phyloP scores from a whole-genome alignment of 1,284 basidiomycete species.

The Trichosporon sp. region DNA sequence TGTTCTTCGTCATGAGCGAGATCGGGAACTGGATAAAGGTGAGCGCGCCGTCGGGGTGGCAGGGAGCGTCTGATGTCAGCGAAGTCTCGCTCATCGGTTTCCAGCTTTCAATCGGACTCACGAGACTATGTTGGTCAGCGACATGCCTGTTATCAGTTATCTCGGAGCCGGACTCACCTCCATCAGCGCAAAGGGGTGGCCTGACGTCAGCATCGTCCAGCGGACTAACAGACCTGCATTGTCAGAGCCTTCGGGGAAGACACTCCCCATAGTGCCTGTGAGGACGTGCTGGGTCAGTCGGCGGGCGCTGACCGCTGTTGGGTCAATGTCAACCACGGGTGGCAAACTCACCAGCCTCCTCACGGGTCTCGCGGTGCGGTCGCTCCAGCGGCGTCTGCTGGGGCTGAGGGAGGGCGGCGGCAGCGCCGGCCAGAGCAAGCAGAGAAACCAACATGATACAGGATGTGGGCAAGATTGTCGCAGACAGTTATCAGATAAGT shows the following conservation, averaged over 20 bases:
- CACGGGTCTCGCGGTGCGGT: constrained; percentile 37
- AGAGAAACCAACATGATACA: neutral
- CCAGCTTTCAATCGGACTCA: constrained; percentile 23
- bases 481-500: constrained; percentile 15
- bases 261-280: constrained; percentile 50
- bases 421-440: neutral
- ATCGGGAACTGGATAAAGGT: constrained; percentile 67
- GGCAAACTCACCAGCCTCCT: constrained; percentile 37
- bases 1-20: constrained; percentile 65
- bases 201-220: constrained; percentile 45
- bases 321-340: neutral
- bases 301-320: constrained; percentile 23
- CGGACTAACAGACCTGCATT: constrained; percentile 39
- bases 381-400: neutral
- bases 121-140: constrained; percentile 29
- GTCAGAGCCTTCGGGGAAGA: constrained; percentile 42
- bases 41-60: constrained; percentile 65
- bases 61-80: constrained; percentile 57
- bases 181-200: constrained; percentile 65
- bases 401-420: neutral
- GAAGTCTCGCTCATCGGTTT: neutral
- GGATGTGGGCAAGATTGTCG: neutral
- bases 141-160: neutral
- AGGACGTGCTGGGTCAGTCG: constrained; percentile 31
- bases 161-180: constrained; percentile 60